A percentile compares a stretch with the other conserved stretches of the same genome.
These are phyloP conservation scores for Pinus tabuliformis DNA, from an alignment of 75 land plant genomes.

Conservation along the genomic window DNA sequence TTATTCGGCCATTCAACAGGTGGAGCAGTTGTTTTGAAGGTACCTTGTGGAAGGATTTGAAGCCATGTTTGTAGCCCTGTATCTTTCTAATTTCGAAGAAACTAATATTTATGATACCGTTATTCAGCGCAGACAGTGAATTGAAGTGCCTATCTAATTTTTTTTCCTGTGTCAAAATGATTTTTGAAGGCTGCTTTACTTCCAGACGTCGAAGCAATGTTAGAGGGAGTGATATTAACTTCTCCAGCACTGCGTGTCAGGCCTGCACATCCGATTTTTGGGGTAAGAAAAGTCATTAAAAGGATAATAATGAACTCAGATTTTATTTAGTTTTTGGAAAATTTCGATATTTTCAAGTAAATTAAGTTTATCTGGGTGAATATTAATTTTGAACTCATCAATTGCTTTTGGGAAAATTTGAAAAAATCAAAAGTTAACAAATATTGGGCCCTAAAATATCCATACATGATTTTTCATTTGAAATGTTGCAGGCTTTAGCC, in stretches of 20 bases:
- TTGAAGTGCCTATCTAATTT: background rate
- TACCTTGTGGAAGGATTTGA: conserved; percentile 11
- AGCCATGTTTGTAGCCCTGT: background rate
- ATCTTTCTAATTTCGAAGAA: conserved; percentile 1
- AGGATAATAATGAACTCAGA: background rate
- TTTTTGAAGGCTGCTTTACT: conserved; percentile 65
- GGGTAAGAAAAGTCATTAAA: conserved; percentile 40
- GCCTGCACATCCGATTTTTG: conserved; percentile 91
- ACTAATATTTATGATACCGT: background rate
- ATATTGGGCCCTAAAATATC: background rate
- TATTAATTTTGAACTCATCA: too few species aligned
- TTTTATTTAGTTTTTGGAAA: too few species aligned
- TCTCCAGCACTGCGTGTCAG: conserved; percentile 95
- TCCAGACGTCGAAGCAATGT: conserved; percentile 46
- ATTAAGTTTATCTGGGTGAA: too few species aligned
- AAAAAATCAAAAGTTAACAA: background rate
- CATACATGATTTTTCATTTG: background rate
- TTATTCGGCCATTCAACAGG: conserved; percentile 97
- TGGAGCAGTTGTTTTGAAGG: conserved; percentile 96
- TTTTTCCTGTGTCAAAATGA: background rate
- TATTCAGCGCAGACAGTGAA: background rate
- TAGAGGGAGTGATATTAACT: conserved; percentile 80
- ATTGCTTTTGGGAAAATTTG: too few species aligned
- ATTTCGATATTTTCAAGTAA: too few species aligned
- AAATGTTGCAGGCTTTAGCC: conserved; percentile 72